A percentile compares a stretch with the other conserved stretches of the same genome.
These are phyloP conservation scores for Eremothecium coryli DNA, from an alignment of 1,139 yeast species.

Conservation along the genomic window DNA sequence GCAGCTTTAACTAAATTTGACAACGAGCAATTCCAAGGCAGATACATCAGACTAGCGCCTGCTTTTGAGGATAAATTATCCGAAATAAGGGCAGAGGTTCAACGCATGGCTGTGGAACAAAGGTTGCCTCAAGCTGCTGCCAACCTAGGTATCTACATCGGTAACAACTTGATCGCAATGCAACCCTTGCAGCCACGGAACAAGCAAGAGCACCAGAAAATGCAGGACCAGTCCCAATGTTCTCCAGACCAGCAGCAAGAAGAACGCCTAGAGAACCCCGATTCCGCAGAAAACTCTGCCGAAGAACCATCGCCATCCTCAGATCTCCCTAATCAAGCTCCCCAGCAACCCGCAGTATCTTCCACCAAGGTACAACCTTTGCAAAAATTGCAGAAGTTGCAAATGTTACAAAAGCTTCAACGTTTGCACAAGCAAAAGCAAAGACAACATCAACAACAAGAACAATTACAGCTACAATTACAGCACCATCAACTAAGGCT, in stretches of 20 bases:
- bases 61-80: conserved; percentile 38
- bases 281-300: background rate
- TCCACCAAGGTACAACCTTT: conserved; percentile 1
- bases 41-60: conserved; percentile 33
- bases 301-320: background rate
- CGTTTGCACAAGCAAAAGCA: conserved; percentile 2
- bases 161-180: conserved; percentile 5
- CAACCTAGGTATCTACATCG: conserved; percentile 3
- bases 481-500: too few species aligned
- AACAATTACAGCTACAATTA: too few species aligned
- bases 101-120: conserved; percentile 8
- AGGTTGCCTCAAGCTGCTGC: conserved; percentile 3
- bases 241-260: conserved; percentile 1
- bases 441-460: conserved; percentile 1
- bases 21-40: conserved; percentile 31
- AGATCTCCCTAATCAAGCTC: background rate
- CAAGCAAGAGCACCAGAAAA: background rate
- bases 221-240: background rate
- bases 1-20: conserved; percentile 38
- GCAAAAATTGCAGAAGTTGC: conserved; percentile 4
- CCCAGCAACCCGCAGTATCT: background rate
- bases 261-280: background rate
- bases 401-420: conserved; percentile 2
- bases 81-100: conserved; percentile 30
- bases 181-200: conserved; percentile 4